A percentile compares a stretch with the other conserved stretches of the same genome.
These are phyloP conservation scores for Blepharisma japonicum DNA, from an alignment of 73 alveolate species.

Conservation along the genomic window DNA sequence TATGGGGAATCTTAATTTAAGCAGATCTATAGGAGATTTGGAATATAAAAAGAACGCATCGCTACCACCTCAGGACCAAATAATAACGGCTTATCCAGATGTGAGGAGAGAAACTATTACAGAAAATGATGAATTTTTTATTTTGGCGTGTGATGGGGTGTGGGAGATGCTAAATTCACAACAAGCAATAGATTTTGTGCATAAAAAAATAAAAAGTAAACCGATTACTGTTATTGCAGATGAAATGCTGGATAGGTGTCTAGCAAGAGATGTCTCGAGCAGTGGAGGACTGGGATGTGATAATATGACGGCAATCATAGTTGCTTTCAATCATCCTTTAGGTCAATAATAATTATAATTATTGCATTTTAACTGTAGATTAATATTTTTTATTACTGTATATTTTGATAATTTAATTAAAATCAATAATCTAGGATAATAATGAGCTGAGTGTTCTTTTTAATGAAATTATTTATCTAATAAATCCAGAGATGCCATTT, in stretches of 20 bases:
- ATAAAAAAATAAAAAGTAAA: not conserved
- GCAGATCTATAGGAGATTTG: conserved; percentile 93
- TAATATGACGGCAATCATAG: conserved; percentile 75
- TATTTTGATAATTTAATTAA: too few species aligned
- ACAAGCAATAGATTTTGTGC: conserved; percentile 27
- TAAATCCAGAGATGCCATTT: too few species aligned
- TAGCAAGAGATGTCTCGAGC: conserved; percentile 66
- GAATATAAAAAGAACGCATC: conserved; percentile 69
- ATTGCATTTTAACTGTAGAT: too few species aligned
- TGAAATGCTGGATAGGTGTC: conserved; percentile 60
- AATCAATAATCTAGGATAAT: too few species aligned
- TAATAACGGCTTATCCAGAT: conserved; percentile 88
- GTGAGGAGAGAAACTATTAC: conserved; percentile 42
- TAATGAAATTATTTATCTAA: too few species aligned
- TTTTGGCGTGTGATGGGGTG: conserved; percentile 65
- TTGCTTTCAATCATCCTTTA: conserved; percentile 42
- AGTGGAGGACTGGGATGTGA: conserved; percentile 81
- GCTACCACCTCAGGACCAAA: conserved; percentile 51
- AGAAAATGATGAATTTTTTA: conserved; percentile 30
- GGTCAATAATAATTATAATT: too few species aligned
- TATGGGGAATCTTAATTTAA: conserved; percentile 78
- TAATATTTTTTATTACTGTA: too few species aligned
- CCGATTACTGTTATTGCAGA: conserved; percentile 37
- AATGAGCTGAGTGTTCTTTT: too few species aligned
- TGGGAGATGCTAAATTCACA: conserved; percentile 43